A percentile compares a stretch with the other conserved stretches of the same genome.
These are phyloP conservation scores for Gossypium ekmanianum DNA, from an alignment of 345 rosid species.

Conservation along the genomic window DNA sequence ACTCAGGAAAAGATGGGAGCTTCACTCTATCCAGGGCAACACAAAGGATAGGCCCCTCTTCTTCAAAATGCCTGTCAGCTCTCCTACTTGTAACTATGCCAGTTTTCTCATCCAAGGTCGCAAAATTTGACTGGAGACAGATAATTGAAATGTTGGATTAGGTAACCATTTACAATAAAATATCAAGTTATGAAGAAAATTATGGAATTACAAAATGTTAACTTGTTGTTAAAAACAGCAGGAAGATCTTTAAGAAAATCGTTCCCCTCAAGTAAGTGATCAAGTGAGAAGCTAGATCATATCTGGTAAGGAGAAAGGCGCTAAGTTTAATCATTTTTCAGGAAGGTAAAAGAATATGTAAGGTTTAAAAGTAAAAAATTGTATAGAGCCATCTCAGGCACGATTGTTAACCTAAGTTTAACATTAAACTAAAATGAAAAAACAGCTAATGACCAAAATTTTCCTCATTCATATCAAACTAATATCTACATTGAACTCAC, in stretches of 20 bases:
- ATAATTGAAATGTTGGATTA: not conserved
- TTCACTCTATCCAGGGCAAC: slow-evolving; percentile 86
- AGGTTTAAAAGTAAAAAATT: not conserved
- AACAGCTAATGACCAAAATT: not conserved
- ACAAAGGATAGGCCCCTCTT: slow-evolving; percentile 95
- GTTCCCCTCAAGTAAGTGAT: not conserved
- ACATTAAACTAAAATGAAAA: not conserved
- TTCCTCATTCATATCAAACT: not conserved
- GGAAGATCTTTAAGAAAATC: not conserved
- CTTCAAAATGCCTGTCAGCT: slow-evolving; percentile 96
- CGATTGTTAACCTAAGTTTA: not conserved
- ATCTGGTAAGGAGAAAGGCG: not conserved
- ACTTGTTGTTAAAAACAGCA: not conserved
- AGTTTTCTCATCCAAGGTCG: slow-evolving; percentile 85
- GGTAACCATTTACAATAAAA: not conserved
- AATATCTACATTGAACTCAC: not conserved
- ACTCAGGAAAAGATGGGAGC: slow-evolving; percentile 78
- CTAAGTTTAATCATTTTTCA: not conserved
- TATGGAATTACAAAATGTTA: slow-evolving; percentile 11
- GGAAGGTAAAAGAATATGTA: slow-evolving; percentile 2
- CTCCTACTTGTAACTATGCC: slow-evolving; percentile 81
- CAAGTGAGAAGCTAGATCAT: not conserved
- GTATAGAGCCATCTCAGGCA: not conserved
- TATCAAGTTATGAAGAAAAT: not conserved
- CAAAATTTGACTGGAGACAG: slow-evolving; percentile 78